phyloP scores from a whole-genome alignment of 2,329 filamentous ascomycete species.

The Aspergillus bombycis region DNA sequence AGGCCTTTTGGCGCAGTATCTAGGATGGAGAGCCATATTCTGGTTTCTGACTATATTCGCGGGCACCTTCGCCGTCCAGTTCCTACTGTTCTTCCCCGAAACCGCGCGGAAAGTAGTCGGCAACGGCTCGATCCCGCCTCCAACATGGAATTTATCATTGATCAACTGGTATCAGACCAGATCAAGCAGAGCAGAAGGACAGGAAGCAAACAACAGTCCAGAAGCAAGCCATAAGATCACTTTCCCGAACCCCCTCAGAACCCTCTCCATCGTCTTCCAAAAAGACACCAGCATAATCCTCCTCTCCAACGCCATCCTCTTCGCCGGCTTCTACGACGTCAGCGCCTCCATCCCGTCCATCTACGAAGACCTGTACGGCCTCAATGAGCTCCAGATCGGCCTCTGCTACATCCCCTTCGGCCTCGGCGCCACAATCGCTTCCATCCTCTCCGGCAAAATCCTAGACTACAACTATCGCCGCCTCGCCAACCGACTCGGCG shows the following conservation, averaged over 20 bases:
- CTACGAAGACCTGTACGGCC: conserved; percentile 41
- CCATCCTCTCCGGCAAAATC: conserved; percentile 20
- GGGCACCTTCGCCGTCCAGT: conserved; percentile 56
- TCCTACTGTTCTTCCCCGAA: conserved; percentile 60
- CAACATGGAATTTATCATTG: conserved; percentile 26
- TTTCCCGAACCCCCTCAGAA: conserved; percentile 44
- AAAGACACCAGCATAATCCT: conserved; percentile 43
- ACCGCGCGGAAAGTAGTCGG: conserved; percentile 47
- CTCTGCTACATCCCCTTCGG: conserved; percentile 47
- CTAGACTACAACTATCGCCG: conserved; percentile 29
- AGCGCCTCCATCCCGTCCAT: conserved; percentile 43
- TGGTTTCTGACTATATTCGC: conserved; percentile 66
- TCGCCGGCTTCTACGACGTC: conserved; percentile 48
- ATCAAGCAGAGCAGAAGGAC: background rate
- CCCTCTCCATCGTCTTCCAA: conserved; percentile 38
- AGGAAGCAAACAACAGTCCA: background rate
- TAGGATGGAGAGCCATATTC: conserved; percentile 66
- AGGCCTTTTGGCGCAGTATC: conserved; percentile 65
- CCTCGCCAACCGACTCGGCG: conserved; percentile 10
- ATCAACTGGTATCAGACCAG: conserved; percentile 25
- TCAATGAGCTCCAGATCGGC: conserved; percentile 45
- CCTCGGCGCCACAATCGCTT: conserved; percentile 24
- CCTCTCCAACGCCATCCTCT: conserved; percentile 41
- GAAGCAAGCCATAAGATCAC: conserved; percentile 24
- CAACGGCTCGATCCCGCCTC: conserved; percentile 37